Evolutionary conservation across 2,329 filamentous ascomycete genomes (phyloP).

Genomic region (Arthrobotrys iridis): DNA sequence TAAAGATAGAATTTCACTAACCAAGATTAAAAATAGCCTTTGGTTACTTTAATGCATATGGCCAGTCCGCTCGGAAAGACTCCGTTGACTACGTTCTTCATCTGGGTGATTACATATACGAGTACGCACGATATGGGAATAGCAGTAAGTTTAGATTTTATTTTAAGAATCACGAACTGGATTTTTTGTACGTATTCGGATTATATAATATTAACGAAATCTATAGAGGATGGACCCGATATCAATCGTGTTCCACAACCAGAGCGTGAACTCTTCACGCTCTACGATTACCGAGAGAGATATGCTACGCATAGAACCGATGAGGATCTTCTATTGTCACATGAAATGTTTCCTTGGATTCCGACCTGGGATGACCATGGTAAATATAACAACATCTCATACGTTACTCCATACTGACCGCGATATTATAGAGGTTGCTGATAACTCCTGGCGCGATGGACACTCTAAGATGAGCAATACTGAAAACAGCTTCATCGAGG

Average conservation of each 20-base stretch:
- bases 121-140: conserved; percentile 65
- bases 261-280: conserved; percentile 65
- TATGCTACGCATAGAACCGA: conserved; percentile 71
- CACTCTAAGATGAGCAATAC: conserved; percentile 72
- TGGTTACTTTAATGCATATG: conserved; percentile 71
- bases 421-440: conserved; percentile 64
- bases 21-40: conserved; percentile 61
- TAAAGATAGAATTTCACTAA: neutral
- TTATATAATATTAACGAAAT: neutral
- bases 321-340: conserved; percentile 68
- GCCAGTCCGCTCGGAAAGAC: conserved; percentile 70
- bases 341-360: conserved; percentile 71
- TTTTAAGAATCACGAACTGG: no score
- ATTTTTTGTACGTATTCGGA: no score
- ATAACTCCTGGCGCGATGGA: conserved; percentile 74
- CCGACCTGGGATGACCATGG: conserved; percentile 72
- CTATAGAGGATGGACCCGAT: conserved; percentile 61
- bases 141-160: neutral
- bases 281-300: conserved; percentile 69
- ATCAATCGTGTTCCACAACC: conserved; percentile 68
- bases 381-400: conserved; percentile 25
- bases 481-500: conserved; percentile 71
- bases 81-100: conserved; percentile 71
- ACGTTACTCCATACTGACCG: conserved; percentile 58
- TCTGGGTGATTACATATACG: conserved; percentile 67